Base-by-base conservation (phyloP, 2,329 filamentous ascomycete species). In the Calonectria pseudoreteaudii region DNA sequence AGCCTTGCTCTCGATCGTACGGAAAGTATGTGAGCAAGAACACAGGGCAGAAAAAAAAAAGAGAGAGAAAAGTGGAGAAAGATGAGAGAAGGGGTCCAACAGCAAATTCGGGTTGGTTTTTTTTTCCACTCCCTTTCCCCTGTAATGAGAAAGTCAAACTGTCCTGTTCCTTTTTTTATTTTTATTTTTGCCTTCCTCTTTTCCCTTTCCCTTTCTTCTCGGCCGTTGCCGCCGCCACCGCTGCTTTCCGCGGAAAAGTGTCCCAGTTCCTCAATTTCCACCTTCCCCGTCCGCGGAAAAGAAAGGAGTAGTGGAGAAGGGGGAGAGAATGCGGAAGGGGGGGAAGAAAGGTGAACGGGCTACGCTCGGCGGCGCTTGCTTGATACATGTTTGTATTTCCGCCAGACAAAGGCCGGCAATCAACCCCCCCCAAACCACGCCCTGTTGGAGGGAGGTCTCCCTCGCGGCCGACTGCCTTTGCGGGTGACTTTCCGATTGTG, bases 321-420 rank as follows among this genome's bases (percentile, higher is more conserved):
- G 1, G 28, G 26, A n/a, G n/a, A n/a, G n/a, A n/a, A n/a, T n/a
- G n/a, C n/a, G n/a, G n/a, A n/a, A 47, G 18, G 11, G 20, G 18
- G 28, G 30, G 10, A 56, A 31, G 20, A 36, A 38, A 26, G 10
- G n/a, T n/a, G 52, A 67, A 38, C 13, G 52, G 69, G 69, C 44
- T 71, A 62, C 41, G 36, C 52, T 60, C 70, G 56, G 53, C 65
- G 56, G 62, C 36, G 47, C 70, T 65, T 72, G 65, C 70, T 68
- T 18, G 8, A 65, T 65, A 8, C 70, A 66, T 56, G 18, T n/a
- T 49, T 60, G 68, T 66, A 66, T 56, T 70, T 70, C 68, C 56
- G 28, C 52, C 30, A 49, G 60, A n/a, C 56, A 41, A 28, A 62
- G 41, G 34, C 34, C 34, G 31, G 26, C 30, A 38, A 36, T 23